Base-by-base conservation (phyloP, 1,284 basidiomycete genomes). In the Trametes pubescens region DNA sequence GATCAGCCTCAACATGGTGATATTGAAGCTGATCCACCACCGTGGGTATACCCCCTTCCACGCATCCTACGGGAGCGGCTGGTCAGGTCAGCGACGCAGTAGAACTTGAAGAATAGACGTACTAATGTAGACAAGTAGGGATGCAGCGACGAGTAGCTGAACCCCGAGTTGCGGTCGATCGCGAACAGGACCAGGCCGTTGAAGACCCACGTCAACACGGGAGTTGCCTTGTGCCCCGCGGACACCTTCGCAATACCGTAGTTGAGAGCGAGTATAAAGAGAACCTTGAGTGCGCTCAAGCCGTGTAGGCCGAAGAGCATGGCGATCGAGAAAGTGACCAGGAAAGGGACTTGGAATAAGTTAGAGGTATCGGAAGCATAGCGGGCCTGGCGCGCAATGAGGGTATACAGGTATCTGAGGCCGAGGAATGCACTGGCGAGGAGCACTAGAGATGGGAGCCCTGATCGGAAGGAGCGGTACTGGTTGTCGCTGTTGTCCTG, bases 1-100 rank as follows among this genome's bases (percentile, higher is more conserved):
- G 11, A 99, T 84, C 37, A 98, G 85, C 16, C 98, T 87, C 37
- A 99, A 84, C 93, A 98, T 98, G 2, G 95, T 96, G 71, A 99
- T 96, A 77, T 99, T 99, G 84, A 97, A 99, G 71, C 84, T 89
- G 73, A 99, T 86, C 72, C 98, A 89, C 97, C 98, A 99, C 35
- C 95, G 83, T 5, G 95, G 93, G 69, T 86, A 96, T 60, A 82
- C 87, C 52, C 82, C 97, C 79, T 77, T 72, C 65, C 85, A 88
- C 43, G 63, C 72, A 74, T 98, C 95, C 92, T 97, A 46, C 16
- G n/a, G 1, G 13, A 5, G n/a, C 22, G 47, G 34, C 57, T 52
- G 54, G 55, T 66, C 55, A 63, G 61, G 59, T 65, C 52, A 61
- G 48, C 22, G 51, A 81, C 78, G 64, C 24, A 82, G 67, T 35